Percentiles rank a stretch among this genome's conserved stretches.
Conservation (phyloP, 352 stramenopile genomes). For the Globisporangium sylvaticum region DNA sequence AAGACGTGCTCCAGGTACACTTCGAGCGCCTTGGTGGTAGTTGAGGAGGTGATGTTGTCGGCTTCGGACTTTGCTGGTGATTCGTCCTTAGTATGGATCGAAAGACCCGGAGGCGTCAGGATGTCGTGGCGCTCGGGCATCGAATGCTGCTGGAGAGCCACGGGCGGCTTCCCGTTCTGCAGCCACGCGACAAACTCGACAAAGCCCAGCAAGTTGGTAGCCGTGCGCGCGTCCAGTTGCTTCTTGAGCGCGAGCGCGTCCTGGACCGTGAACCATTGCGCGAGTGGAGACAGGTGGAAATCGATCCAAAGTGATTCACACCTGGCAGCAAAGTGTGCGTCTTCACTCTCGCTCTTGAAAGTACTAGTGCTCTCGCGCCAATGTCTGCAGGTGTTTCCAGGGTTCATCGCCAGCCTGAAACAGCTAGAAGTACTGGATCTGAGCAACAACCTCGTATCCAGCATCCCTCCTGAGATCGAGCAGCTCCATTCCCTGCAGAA, state of each 20-base stretch:
- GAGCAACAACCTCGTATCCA: slow-evolving; percentile 26
- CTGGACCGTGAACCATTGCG: slow-evolving; percentile 60
- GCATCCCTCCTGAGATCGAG: slow-evolving; percentile 15
- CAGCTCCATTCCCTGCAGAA: slow-evolving; percentile 15
- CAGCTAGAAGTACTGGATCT: slow-evolving; percentile 32
- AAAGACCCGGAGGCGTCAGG: slow-evolving; percentile 31
- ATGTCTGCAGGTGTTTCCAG: slow-evolving; percentile 21
- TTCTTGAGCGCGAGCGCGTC: slow-evolving; percentile 36
- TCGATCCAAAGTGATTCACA: slow-evolving; percentile 1
- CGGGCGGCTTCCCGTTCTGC: slow-evolving; percentile 6
- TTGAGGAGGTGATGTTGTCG: background rate
- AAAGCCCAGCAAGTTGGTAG: slow-evolving; percentile 31
- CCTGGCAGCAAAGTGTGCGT: slow-evolving; percentile 3
- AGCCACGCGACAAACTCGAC: slow-evolving; percentile 53
- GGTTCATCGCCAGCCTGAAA: slow-evolving; percentile 15
- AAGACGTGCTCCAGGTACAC: slow-evolving; percentile 62
- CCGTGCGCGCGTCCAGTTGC: slow-evolving; percentile 26
- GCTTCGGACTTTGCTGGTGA: background rate
- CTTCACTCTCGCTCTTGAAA: slow-evolving; percentile 10
- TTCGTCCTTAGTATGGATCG: background rate
- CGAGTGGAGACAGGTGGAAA: slow-evolving; percentile 39
- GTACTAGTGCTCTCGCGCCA: slow-evolving; percentile 19
- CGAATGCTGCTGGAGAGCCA: slow-evolving; percentile 4
- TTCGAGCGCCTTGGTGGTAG: slow-evolving; percentile 35
- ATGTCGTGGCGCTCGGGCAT: slow-evolving; percentile 31